Evolutionary conservation across 2,329 filamentous ascomycete genomes (phyloP).

Genomic region (Ophiobolus disseminans): DNA sequence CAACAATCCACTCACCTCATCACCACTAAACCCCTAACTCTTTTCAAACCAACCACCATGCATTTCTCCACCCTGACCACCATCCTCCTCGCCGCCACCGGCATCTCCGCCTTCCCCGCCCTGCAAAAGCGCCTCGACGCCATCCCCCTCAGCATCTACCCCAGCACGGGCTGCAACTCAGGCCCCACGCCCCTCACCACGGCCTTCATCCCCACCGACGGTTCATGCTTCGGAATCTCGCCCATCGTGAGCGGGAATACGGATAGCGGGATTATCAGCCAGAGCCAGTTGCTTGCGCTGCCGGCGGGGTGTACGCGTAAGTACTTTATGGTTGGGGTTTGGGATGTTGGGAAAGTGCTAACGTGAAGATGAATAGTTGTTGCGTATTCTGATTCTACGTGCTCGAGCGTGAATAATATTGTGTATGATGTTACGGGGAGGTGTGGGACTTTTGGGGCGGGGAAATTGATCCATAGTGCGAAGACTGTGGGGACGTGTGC

Average conservation of each 20-base stretch:
- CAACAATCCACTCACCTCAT: slow-evolving; percentile 13
- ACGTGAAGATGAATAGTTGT: slow-evolving; percentile 9
- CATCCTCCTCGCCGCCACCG: slow-evolving; percentile 15
- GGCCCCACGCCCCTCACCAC: slow-evolving; percentile 14
- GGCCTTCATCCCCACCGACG: slow-evolving; percentile 20
- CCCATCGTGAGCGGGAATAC: slow-evolving; percentile 24
- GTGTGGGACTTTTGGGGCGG: slow-evolving; percentile 18
- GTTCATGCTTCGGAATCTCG: slow-evolving; percentile 18
- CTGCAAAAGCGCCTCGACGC: slow-evolving; percentile 10
- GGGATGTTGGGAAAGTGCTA: no score
- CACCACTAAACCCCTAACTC: not conserved
- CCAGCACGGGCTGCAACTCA: slow-evolving; percentile 16
- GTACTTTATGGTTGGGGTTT: no score
- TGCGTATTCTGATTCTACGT: slow-evolving; percentile 10
- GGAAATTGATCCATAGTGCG: slow-evolving; percentile 15
- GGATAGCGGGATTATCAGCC: slow-evolving; percentile 8
- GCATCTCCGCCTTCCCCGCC: slow-evolving; percentile 19
- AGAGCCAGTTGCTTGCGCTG: slow-evolving; percentile 1
- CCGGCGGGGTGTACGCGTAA: slow-evolving; percentile 21
- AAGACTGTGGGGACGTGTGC: slow-evolving; percentile 20
- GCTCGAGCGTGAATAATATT: slow-evolving; percentile 9
- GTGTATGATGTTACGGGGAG: slow-evolving; percentile 3
- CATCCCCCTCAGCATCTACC: slow-evolving; percentile 22
- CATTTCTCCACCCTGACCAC: slow-evolving; percentile 10
- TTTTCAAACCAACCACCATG: slow-evolving; percentile 10